phyloP scores from a whole-genome alignment of 83 land plant species.

The Picea abies region DNA sequence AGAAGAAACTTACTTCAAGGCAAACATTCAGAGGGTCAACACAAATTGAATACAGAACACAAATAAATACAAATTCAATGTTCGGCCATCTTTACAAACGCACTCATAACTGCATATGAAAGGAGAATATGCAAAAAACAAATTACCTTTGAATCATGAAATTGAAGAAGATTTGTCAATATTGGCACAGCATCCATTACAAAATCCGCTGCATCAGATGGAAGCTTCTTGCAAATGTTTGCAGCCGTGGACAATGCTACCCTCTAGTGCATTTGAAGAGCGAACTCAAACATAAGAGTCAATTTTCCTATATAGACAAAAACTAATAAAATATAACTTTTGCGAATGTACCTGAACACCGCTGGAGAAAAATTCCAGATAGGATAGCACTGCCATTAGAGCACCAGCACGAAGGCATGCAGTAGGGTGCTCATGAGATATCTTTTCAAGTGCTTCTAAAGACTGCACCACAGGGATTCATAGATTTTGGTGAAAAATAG shows the following conservation, averaged over 20 bases:
- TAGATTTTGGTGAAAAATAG: neutral
- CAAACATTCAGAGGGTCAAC: neutral
- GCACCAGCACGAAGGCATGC: conserved; percentile 88
- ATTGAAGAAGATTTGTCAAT: conserved; percentile 84
- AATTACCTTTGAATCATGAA: conserved; percentile 80
- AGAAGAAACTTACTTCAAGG: neutral
- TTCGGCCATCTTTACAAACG: neutral
- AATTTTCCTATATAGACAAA: neutral
- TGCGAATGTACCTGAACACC: conserved; percentile 70
- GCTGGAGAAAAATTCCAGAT: conserved; percentile 91
- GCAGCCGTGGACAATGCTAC: conserved; percentile 90
- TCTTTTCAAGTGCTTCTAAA: conserved; percentile 95
- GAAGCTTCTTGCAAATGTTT: conserved; percentile 90
- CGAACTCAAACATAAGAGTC: neutral
- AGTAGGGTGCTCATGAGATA: conserved; percentile 83
- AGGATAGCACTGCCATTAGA: conserved; percentile 75
- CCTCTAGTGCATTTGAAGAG: conserved; percentile 49
- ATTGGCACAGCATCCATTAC: conserved; percentile 83
- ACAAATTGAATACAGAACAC: neutral
- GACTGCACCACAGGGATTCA: conserved; percentile 44
- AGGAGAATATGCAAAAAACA: neutral
- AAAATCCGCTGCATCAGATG: conserved; percentile 59
- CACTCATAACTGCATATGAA: neutral
- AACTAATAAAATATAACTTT: conserved; percentile 5
- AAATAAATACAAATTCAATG: neutral